Evolutionary conservation across 306 rosid genomes (phyloP), one percentile per base, ranked within the genome.

Genomic region (Glycine latifolia): DNA sequence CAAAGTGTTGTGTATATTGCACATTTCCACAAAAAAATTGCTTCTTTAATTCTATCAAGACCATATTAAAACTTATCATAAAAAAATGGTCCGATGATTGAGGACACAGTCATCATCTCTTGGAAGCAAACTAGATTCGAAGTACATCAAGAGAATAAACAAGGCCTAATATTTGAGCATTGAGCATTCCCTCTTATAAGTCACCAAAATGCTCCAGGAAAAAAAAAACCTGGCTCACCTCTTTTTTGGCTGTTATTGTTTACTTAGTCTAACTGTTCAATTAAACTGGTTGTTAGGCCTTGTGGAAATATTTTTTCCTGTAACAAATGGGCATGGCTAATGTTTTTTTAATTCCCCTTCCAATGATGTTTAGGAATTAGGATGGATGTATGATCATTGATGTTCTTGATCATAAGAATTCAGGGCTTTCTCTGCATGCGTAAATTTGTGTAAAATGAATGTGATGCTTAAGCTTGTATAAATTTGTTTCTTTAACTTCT

Each of bases 361-460:
- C 9, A 48, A 33, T 14, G 11, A n/a, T 56, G 35, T 68, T 39
- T 50, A 46, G 15, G 26, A 14, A 31, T 46, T 37, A 20, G 13
- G 7, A 48, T 62, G 17, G 47, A 4, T 67, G 14, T 44, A 26
- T 26, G 31, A 26, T 26, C 31, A 26, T 15, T 17, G 48, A 20
- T 8, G 15, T 33, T 53, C 15, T 70, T 55, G 17, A n/a, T 74
- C 55, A 69, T 44, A 20, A 43, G 35, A 20, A 67, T 46, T 56
- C 11, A 5, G 47, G 55, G 26, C 71, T 49, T 7, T 35, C 58
- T 52, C 12, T 7, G 6, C 20, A 17, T 59, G 37, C 35, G 72
- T 78, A 17, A 33, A 43, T 16, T 63, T 46, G 54, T 59, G 68
- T 14, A 14, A 68, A 63, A 44, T 59, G 66, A 68, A 46, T 69